Conservation (phyloP, 179 eudicot species). For the Vitellaria paradoxa region DNA sequence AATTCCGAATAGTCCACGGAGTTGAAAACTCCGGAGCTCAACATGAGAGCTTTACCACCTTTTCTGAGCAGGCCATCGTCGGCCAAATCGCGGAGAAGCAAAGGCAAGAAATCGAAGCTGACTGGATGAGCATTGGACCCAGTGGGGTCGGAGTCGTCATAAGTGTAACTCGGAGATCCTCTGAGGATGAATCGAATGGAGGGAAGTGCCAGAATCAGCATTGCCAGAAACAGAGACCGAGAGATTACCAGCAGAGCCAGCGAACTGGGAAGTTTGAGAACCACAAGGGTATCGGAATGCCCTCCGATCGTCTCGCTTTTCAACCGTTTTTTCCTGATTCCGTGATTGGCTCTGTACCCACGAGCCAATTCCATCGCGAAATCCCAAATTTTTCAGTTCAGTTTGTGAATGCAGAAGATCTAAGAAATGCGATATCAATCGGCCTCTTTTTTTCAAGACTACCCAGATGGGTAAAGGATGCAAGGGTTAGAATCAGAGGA, state of each 20-base stretch:
- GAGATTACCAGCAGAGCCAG: constrained; percentile 23
- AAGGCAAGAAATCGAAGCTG: constrained; percentile 31
- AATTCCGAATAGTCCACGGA: constrained; percentile 18
- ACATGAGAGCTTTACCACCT: constrained; percentile 36
- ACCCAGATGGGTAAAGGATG: constrained; percentile 9
- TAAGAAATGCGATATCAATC: not conserved
- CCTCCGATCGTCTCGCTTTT: constrained; percentile 8
- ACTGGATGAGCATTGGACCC: not conserved
- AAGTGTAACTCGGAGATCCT: constrained; percentile 8
- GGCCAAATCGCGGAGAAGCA: constrained; percentile 50
- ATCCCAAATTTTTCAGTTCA: not conserved
- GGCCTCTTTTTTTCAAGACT: not conserved
- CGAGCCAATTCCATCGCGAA: constrained; percentile 28
- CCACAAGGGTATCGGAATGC: constrained; percentile 22
- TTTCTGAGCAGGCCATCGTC: constrained; percentile 53
- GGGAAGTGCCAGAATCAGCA: constrained; percentile 26
- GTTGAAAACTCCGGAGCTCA: constrained; percentile 27
- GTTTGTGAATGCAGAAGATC: no score
- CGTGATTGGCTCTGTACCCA: constrained; percentile 17
- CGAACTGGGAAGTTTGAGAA: constrained; percentile 22
- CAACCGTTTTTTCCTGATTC: constrained; percentile 14
- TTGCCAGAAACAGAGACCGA: constrained; percentile 25
- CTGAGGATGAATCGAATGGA: constrained; percentile 18
- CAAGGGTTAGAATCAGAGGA: not conserved
- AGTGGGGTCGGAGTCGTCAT: constrained; percentile 2